Evolutionary conservation across 352 stramenopile genomes (phyloP).

Genomic region (Phytophthora pseudosyringae): DNA sequence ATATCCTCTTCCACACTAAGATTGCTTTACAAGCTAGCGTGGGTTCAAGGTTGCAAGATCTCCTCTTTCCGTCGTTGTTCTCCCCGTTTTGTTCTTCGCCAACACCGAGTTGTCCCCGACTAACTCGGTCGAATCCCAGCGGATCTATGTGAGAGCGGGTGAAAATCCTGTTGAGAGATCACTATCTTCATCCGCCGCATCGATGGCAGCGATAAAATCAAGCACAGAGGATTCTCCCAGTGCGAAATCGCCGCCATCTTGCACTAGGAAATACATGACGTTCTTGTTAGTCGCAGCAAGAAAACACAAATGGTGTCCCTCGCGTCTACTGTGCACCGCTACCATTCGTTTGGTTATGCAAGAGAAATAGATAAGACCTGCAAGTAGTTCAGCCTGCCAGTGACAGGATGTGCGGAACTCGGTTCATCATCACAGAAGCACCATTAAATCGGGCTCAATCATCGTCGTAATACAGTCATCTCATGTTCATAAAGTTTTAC

Average conservation of each 20-base stretch:
- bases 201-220: not conserved
- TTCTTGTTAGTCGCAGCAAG: not conserved
- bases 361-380: not conserved
- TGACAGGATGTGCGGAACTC: too few relatives aligned
- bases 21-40: too few relatives aligned
- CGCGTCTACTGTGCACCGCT: too few relatives aligned
- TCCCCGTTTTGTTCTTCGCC: not conserved
- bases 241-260: not conserved
- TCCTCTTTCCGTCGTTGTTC: not conserved
- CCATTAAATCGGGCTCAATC: too few relatives aligned
- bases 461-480: not conserved
- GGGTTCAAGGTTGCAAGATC: too few relatives aligned
- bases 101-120: not conserved
- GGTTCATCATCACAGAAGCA: too few relatives aligned
- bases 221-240: not conserved
- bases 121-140: not conserved
- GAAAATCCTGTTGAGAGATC: not conserved
- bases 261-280: not conserved
- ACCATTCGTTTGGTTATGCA: not conserved
- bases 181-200: not conserved
- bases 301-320: too few relatives aligned
- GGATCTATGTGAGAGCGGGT: too few relatives aligned
- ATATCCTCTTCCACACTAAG: too few relatives aligned
- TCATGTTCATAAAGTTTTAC: conserved; percentile 22
- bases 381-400: too few relatives aligned